phyloP scores from a whole-genome alignment of 495 filamentous ascomycete species.

The Podospora anserina region DNA sequence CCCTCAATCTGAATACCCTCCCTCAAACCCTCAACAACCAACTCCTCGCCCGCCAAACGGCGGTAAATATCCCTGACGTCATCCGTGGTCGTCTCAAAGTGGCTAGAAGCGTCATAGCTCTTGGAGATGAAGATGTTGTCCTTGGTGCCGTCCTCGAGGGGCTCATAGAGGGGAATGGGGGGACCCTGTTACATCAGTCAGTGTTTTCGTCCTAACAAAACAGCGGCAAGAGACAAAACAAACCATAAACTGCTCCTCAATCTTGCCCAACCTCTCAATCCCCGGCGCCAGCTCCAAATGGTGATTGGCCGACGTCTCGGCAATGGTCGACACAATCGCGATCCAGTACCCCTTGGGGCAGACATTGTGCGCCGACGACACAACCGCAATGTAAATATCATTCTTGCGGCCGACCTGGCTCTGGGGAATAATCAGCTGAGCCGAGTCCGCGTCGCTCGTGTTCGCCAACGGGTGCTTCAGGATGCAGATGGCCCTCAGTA shows the following conservation, averaged over 20 bases:
- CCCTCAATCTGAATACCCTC: constrained; percentile 53
- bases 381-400: constrained; percentile 97
- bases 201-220: neutral
- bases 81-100: constrained; percentile 90
- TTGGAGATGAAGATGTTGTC: constrained; percentile 97
- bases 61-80: constrained; percentile 93
- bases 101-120: constrained; percentile 95
- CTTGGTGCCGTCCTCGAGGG: constrained; percentile 75
- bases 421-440: constrained; percentile 96
- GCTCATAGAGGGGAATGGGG: constrained; percentile 90
- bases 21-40: constrained; percentile 62
- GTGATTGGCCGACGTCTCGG: constrained; percentile 87
- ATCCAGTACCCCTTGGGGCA: constrained; percentile 99
- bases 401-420: constrained; percentile 93
- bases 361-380: constrained; percentile 94
- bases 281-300: constrained; percentile 92
- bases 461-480: constrained; percentile 86
- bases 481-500: constrained; percentile 95
- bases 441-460: constrained; percentile 85
- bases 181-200: constrained; percentile 49
- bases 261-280: constrained; percentile 86
- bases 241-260: constrained; percentile 96
- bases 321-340: constrained; percentile 95
- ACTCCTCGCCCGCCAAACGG: constrained; percentile 80
- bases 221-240: constrained; percentile 10